phyloP scores from a whole-genome alignment of 805 yeast genomes.

The Yarrowia sp. region DNA sequence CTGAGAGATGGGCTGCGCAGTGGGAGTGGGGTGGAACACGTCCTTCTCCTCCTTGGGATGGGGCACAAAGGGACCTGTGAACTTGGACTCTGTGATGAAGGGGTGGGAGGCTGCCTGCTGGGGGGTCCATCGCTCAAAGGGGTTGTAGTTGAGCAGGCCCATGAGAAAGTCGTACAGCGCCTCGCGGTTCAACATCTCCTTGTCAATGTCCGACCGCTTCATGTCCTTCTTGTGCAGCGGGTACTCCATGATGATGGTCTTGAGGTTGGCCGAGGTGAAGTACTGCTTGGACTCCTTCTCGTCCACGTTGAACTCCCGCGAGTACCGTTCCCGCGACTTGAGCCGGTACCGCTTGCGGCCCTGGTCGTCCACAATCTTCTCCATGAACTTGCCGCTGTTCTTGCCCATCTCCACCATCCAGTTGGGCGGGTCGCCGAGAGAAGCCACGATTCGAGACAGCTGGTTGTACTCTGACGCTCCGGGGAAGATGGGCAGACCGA shows the following conservation, averaged over 20 bases:
- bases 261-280: constrained; percentile 68
- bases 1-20: constrained; percentile 37
- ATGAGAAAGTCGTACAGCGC: constrained; percentile 76
- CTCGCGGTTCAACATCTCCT: constrained; percentile 74
- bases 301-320: constrained; percentile 52
- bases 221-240: constrained; percentile 51
- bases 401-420: constrained; percentile 98
- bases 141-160: constrained; percentile 83
- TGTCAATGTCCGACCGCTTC: constrained; percentile 57
- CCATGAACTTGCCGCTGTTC: constrained; percentile 73
- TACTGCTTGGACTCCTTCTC: constrained; percentile 89
- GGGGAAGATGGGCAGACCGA: constrained; percentile 93
- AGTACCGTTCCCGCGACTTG: constrained; percentile 62
- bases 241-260: constrained; percentile 79
- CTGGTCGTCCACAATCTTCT: constrained; percentile 53
- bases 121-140: constrained; percentile 95
- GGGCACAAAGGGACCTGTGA: constrained; percentile 54
- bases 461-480: constrained; percentile 95
- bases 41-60: constrained; percentile 37
- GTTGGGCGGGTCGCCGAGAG: constrained; percentile 84
- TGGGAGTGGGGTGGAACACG: constrained; percentile 32
- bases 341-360: constrained; percentile 52
- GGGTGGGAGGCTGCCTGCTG: constrained; percentile 94
- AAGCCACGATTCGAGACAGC: constrained; percentile 77
- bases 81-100: constrained; percentile 71